These are phyloP conservation scores for Parascedosporium putredinis DNA, from an alignment of 2,329 filamentous ascomycete species.

Conservation along the genomic window DNA sequence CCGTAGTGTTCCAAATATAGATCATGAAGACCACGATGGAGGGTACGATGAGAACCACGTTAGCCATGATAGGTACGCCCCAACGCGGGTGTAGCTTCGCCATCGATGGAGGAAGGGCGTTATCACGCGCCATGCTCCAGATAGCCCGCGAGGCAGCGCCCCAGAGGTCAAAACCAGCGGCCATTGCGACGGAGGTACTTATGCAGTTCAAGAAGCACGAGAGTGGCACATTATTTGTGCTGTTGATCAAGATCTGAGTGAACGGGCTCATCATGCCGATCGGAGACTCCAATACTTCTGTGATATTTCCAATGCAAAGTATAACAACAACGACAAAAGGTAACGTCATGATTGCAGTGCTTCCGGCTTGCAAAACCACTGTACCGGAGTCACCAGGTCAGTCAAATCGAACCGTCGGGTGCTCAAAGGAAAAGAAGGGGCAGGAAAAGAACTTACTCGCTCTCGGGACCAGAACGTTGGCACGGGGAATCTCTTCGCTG, in stretches of 20 bases:
- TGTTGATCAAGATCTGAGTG: conserved; percentile 9
- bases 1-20: conserved; percentile 11
- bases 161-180: conserved; percentile 10
- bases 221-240: conserved; percentile 6
- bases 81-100: conserved; percentile 8
- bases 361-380: neutral
- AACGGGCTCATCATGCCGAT: conserved; percentile 10
- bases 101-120: conserved; percentile 7
- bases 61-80: conserved; percentile 7
- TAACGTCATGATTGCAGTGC: neutral
- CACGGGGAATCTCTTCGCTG: neutral
- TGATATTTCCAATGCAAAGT: neutral
- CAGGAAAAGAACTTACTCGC: neutral
- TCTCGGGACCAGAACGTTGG: neutral
- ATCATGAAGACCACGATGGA: conserved; percentile 10
- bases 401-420: neutral
- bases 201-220: conserved; percentile 8
- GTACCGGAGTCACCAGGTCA: neutral
- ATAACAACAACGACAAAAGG: neutral
- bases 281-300: neutral
- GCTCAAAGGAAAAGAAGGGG: neutral
- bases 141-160: conserved; percentile 10
- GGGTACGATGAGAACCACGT: conserved; percentile 6
- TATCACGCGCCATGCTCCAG: conserved; percentile 11
- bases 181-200: conserved; percentile 6